Base-by-base conservation (phyloP, 140 eudicot species). In the Oenanthe javanica region DNA sequence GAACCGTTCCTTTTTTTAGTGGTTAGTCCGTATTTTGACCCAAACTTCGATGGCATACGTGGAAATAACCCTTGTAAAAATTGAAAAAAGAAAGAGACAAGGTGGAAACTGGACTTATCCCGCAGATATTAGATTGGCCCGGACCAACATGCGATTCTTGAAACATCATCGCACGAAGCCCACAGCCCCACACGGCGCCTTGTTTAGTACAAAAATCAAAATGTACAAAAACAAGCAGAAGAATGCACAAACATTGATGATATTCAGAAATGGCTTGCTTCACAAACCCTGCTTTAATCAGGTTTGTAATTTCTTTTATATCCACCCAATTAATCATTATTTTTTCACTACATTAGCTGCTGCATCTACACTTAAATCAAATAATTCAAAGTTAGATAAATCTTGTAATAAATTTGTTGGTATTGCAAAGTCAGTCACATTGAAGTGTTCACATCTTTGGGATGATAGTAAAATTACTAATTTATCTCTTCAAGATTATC, bases 371-470 rank as follows among this genome's bases (percentile, higher is more conserved):
- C 51, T 51, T 59, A 72, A 54, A 77, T 61, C 77, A 72, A 85
- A 81, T 79, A 70, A 59, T 61, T n/a, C 84, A 76, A 78, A 48
- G 55, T 16, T 57, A 79, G 63, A 87, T 79, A 59, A 73, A 66
- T 75, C 89, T 81, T 43, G 85, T 70, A 6, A 48, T 25, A 38
- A 73, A n/a, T 50, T 79, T 78, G 48, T 83, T 36, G 84, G 75
- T 40, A 46, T 91, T 77, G 85, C 87, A 73, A 82, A 87, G 64
- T 63, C 89, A 23, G 86, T 82, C 79, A 59, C 86, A 74, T 76
- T 51, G 43, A 91, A 78, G 50, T 79, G 88, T 57, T 87, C 89
- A 10, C 38, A 75, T 77, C 81, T 82, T 55, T 77, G 83, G 55
- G 52, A 11, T 61, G 64, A 85, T 21, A 80, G 80, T 42, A 81